Percentiles rank a stretch among this genome's conserved stretches.
Evolutionary conservation across 2,329 filamentous ascomycete species (phyloP).

Genomic region (Alternaria novae-zelandiae): DNA sequence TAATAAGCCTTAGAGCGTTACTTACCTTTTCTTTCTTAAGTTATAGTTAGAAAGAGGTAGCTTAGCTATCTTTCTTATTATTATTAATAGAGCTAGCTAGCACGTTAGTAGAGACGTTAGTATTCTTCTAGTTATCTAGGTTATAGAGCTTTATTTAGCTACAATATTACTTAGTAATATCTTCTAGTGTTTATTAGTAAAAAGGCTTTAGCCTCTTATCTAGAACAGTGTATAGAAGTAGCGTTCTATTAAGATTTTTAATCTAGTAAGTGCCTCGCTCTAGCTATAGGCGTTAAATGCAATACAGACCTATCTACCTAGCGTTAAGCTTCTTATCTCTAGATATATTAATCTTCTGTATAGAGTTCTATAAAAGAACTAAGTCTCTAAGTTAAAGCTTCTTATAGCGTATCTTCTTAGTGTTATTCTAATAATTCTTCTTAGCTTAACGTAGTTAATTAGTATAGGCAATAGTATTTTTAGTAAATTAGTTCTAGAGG

Average conservation of each 20-base stretch:
- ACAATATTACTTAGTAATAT: not conserved
- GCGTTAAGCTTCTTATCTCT: too few relatives aligned
- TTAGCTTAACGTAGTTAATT: too few relatives aligned
- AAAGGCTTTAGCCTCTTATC: not conserved
- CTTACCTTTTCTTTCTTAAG: not conserved
- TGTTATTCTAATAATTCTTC: too few relatives aligned
- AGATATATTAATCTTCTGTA: too few relatives aligned
- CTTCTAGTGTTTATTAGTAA: not conserved
- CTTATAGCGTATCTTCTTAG: too few relatives aligned
- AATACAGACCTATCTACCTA: too few relatives aligned
- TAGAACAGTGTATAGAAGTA: not conserved
- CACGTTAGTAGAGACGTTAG: not conserved
- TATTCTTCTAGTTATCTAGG: not conserved
- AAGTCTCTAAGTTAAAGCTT: too few relatives aligned
- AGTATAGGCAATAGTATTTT: too few relatives aligned
- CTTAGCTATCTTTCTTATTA: not conserved
- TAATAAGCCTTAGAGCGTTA: not conserved
- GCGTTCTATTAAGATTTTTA: not conserved
- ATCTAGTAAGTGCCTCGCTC: rapidly evolving
- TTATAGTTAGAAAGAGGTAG: not conserved
- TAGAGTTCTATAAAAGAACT: too few relatives aligned
- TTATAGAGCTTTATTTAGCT: not conserved
- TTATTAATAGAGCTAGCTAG: not conserved
- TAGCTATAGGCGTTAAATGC: not conserved
- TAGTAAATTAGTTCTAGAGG: too few relatives aligned